These are phyloP conservation scores for Monosporascus sp. DNA, from an alignment of 2,329 filamentous ascomycete genomes.

Conservation along the genomic window DNA sequence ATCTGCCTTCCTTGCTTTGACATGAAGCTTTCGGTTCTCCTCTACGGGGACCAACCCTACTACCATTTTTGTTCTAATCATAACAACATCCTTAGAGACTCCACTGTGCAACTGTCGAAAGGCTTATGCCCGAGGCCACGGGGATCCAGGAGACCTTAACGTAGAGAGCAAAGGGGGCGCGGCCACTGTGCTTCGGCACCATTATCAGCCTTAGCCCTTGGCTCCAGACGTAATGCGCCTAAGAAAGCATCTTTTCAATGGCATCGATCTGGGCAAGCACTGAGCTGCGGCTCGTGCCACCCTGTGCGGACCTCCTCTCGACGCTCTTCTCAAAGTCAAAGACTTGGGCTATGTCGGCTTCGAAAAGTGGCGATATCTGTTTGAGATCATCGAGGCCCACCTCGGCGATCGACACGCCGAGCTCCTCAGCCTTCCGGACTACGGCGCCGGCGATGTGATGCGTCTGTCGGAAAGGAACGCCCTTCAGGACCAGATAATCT, in stretches of 20 bases:
- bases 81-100: no score
- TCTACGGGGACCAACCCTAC: no score
- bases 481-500: constrained; percentile 63
- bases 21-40: no score
- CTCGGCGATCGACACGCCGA: constrained; percentile 64
- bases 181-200: no score
- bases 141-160: no score
- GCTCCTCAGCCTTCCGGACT: constrained; percentile 66
- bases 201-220: no score
- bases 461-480: constrained; percentile 76
- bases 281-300: constrained; percentile 68
- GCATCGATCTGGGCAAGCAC: constrained; percentile 60
- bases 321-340: constrained; percentile 82
- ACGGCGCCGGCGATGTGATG: constrained; percentile 75
- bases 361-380: constrained; percentile 58
- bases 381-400: constrained; percentile 62
- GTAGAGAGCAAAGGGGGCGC: no score
- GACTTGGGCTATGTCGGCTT: constrained; percentile 61
- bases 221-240: neutral
- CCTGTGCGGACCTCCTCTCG: constrained; percentile 70
- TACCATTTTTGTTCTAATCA: no score
- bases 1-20: no score
- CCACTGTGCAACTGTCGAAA: no score
- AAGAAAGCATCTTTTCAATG: constrained; percentile 32
- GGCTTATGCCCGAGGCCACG: no score